Evolutionary conservation across 225 moss, liverwort and hornwort species (phyloP), one percentile per base, ranked within the genome.

Genomic region (Bryum argenteum): DNA sequence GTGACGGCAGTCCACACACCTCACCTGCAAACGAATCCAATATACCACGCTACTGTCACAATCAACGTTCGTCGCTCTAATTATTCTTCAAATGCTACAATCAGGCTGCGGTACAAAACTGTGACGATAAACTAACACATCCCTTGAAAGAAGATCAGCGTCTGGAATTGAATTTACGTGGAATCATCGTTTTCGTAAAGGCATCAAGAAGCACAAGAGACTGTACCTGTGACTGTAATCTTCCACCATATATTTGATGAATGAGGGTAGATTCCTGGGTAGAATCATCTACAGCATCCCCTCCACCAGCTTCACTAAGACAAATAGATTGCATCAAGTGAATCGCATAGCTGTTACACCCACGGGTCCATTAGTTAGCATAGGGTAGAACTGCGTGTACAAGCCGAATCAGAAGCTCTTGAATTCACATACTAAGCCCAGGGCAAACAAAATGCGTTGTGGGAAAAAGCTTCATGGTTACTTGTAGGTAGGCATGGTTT

Each of bases 271-370:
- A 91, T 84, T 91, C 89, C 75, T 90, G 93, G 52, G 86, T 79
- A 74, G 82, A 87, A 64, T 80, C 65, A 79, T 93, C 89, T 37
- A 90, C 86, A 66, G 76, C 74, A 74, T 88, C 88, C 67, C 89
- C 91, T 70, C 96, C 96, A 72, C 91, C 96, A 79, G 81, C 89
- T 82, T 84, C 89, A 83, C 90, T 82, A 50, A 96, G 81, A 80
- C 89, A 96, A 73, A 91, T 96, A 21, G 90, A 90, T 79, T 96
- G 96, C 96, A 96, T 89, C 40, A 81, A 91, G 81, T 93, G 87
- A 72, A 91, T 89, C 61, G 93, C 90, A 67, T 83, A 90, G 75
- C 96, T 96, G 80, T 50, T 66, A 65, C 67, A 79, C 20, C 67
- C 44, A 72, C 19, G 67, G 48, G 71, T 68, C 47, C 28, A 45